A percentile compares a stretch with the other conserved stretches of the same genome.
Conservation (phyloP, 75 land plant genomes). For the Picea sitchensis region DNA sequence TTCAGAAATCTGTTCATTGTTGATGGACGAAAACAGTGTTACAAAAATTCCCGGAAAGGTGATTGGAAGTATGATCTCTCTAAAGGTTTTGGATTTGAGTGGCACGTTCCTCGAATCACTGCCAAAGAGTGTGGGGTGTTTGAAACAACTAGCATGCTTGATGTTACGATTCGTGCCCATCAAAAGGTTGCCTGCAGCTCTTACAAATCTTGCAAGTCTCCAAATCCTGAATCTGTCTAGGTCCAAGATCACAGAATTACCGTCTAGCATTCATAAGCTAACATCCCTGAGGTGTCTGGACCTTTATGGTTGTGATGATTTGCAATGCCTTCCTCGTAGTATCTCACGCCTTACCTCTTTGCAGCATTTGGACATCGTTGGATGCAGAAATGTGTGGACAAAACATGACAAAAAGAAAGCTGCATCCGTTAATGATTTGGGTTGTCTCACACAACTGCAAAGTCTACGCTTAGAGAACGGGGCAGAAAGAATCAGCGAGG, state of each 20-base stretch:
- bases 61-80: neutral
- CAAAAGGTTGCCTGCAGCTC: neutral
- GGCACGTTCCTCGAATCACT: neutral
- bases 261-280: neutral
- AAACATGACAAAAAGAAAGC: neutral
- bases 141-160: neutral
- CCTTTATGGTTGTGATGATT: neutral
- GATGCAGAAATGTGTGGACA: neutral
- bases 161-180: neutral
- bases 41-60: neutral
- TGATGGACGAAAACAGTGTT: neutral
- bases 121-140: neutral
- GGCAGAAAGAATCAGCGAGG: too few species aligned
- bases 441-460: neutral
- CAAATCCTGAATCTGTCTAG: neutral
- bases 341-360: neutral
- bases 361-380: neutral
- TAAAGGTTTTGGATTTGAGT: neutral
- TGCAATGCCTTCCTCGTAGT: neutral
- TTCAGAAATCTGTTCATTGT: neutral
- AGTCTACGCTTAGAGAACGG: too few species aligned
- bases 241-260: neutral
- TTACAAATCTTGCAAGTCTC: neutral
- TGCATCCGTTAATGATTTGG: neutral
- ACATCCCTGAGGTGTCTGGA: neutral